Base-by-base conservation (phyloP, 805 yeast species). In the Pichia heedii region DNA sequence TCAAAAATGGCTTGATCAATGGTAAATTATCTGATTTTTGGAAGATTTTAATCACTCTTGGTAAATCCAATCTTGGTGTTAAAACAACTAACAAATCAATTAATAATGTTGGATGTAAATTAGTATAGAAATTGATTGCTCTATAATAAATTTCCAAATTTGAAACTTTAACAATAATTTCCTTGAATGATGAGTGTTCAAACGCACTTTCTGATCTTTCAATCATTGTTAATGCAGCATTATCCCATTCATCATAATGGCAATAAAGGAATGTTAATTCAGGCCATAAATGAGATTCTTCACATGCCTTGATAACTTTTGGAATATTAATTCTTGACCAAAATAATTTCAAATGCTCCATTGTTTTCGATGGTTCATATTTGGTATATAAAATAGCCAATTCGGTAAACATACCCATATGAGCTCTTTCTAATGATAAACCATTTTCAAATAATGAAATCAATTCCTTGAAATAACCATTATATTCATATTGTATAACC, bases 401-500 rank as follows among this genome's bases (percentile, higher is more conserved):
- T 66, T 89, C 97, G 11, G 98, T 93, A 64, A 93, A 93, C 97
- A 93, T 90, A 55, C 97, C 98, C 98, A 93, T 93, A 62, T 93
- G 98, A 33, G 98, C 98, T 64, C 98, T 84, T 71, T 93, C 98
- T 54, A 93, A 74, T 35, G 96, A 94, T 47, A 93, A 74, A 52
- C 97, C 97, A 56, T 88, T 90, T 67, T 93, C 98, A 57, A 93
- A 87, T 57, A 93, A 76, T 16, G 96, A 78, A 50, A 90, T 85
- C 52, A 93, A 73, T 70, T 93, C 96, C 52, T 80, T 84, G 68
- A 89, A 89, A 67, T 87, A 86, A 36, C 98, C 98, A 53, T 82
- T 77, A 61, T 76, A 71, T 68, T 93, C 97, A 62, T 93, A 93
- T 52, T 82, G 84, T 50, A 70, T 71, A 37, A 90, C 97, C 51